A percentile compares a stretch with the other conserved stretches of the same genome.
These are phyloP conservation scores for Phycomyces blakesleeanus DNA, from an alignment of 192 early-diverging fungal species.

Conservation along the genomic window DNA sequence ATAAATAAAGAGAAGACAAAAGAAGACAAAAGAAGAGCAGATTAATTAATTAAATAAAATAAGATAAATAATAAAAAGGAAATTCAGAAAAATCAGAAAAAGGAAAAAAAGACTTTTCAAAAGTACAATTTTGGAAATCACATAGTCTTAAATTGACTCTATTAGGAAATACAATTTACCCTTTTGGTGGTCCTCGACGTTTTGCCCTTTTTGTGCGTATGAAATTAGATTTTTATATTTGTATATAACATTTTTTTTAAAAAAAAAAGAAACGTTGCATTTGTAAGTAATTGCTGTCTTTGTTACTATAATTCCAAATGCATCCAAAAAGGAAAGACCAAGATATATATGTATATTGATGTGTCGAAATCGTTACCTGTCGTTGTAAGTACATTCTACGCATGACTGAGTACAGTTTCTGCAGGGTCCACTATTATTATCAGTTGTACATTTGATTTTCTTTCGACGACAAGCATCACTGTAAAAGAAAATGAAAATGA, in stretches of 20 bases:
- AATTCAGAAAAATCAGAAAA: not conserved
- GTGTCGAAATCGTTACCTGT: slow-evolving; percentile 21
- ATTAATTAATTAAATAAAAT: too few species aligned
- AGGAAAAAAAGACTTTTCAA: not conserved
- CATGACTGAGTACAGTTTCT: slow-evolving; percentile 23
- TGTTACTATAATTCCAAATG: not conserved
- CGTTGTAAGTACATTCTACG: slow-evolving; percentile 28
- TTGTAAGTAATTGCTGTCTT: not conserved
- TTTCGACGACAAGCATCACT: slow-evolving; percentile 36
- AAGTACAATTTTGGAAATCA: not conserved
- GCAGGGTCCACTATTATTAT: slow-evolving; percentile 17
- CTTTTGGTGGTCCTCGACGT: slow-evolving; percentile 38
- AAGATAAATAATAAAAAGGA: too few species aligned
- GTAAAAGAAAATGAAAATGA: not conserved
- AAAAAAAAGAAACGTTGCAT: too few species aligned
- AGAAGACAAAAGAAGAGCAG: too few species aligned
- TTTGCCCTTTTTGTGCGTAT: slow-evolving; percentile 22
- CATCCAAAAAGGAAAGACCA: not conserved
- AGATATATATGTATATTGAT: too few species aligned
- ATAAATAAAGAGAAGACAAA: too few species aligned
- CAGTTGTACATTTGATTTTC: slow-evolving; percentile 33
- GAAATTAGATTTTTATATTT: slow-evolving; percentile 8
- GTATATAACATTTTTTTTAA: too few species aligned
- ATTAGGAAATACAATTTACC: slow-evolving; percentile 9
- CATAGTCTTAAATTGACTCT: not conserved